Evolutionary conservation across 2,329 filamentous ascomycete genomes (phyloP), one percentile per base, ranked within the genome.

Genomic region (Alternaria burnsii): DNA sequence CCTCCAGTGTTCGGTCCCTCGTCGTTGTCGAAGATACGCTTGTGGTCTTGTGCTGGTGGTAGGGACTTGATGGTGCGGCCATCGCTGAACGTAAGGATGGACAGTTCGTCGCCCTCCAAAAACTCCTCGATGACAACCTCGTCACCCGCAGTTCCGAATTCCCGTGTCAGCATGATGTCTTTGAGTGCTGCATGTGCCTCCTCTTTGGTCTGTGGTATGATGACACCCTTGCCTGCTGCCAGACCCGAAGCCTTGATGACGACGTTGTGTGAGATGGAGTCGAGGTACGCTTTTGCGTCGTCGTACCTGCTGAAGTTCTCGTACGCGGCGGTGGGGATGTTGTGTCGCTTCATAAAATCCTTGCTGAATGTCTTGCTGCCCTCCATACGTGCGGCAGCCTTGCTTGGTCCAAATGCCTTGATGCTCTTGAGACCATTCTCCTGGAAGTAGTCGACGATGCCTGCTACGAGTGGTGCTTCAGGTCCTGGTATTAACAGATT

Each of bases 301-400:
- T 90, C 86, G 79, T 91, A 94, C 71, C 91, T 85, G 77, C 85
- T 88, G 76, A 98, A 97, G 82, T 96, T 97, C 78, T 90, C 88
- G 82, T 97, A 98, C 40, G 87, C 88, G 16, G 95, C 95, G 1
- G 95, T 98, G 38, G 94, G 94, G 71, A 99, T 97, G 72, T 86
- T 86, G 81, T 97, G 88, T 67, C 90, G 89, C 79, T 91, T 90
- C 95, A 98, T 99, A 76, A 98, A 98, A 79, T 98, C 94, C 78
- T 99, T 99, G 63, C 92, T 93, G 79, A 96, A 98, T 11, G 94
- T 92, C 84, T 99, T 99, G 82, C 92, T 96, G 61, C 95, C 95
- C 81, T 99, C 95, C 86, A 99, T 92, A 44, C 87, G 87, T 18
- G 95, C 94, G 22, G 95, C 94, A 50, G 88, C 88, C 80, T 91